A percentile compares a stretch with the other conserved stretches of the same genome.
Evolutionary conservation across 2,329 filamentous ascomycete species (phyloP).

Genomic region (Calonectria hawksworthii): DNA sequence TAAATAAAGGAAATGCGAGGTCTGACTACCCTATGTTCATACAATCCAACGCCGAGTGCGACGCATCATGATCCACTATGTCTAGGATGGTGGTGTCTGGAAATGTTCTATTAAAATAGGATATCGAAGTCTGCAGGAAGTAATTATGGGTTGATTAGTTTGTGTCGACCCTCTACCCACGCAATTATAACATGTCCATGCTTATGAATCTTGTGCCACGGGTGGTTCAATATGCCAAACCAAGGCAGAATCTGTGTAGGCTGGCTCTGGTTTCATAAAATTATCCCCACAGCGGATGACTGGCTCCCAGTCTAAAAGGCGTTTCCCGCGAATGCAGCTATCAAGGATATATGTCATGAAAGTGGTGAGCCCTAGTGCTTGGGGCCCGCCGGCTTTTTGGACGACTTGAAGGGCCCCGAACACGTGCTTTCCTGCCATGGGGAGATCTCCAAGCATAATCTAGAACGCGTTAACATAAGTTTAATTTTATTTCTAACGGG

Average conservation of each 20-base stretch:
- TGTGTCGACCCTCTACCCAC: not conserved
- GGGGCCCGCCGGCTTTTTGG: constrained; percentile 10
- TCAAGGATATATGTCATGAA: constrained; percentile 19
- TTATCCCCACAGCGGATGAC: not conserved
- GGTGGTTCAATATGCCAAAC: not conserved
- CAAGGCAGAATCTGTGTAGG: not conserved
- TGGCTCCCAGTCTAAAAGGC: not conserved
- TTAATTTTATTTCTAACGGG: not conserved
- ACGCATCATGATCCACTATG: too few species aligned
- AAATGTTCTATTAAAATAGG: not conserved
- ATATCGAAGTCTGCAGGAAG: not conserved
- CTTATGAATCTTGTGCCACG: not conserved
- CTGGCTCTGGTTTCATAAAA: not conserved
- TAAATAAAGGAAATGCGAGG: too few species aligned
- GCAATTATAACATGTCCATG: not conserved
- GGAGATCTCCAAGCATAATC: constrained; percentile 27
- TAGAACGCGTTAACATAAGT: not conserved
- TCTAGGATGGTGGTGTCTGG: too few species aligned
- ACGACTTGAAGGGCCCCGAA: constrained; percentile 19
- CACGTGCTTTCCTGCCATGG: constrained; percentile 30
- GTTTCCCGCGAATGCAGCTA: constrained; percentile 17
- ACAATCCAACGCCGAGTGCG: too few species aligned
- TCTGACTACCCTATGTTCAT: too few species aligned
- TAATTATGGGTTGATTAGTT: not conserved
- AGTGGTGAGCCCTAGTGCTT: constrained; percentile 21